Percentiles rank a stretch among this genome's conserved stretches.
Evolutionary conservation across 2,329 filamentous ascomycete species (phyloP).

Genomic region (Huntiella moniliformis): DNA sequence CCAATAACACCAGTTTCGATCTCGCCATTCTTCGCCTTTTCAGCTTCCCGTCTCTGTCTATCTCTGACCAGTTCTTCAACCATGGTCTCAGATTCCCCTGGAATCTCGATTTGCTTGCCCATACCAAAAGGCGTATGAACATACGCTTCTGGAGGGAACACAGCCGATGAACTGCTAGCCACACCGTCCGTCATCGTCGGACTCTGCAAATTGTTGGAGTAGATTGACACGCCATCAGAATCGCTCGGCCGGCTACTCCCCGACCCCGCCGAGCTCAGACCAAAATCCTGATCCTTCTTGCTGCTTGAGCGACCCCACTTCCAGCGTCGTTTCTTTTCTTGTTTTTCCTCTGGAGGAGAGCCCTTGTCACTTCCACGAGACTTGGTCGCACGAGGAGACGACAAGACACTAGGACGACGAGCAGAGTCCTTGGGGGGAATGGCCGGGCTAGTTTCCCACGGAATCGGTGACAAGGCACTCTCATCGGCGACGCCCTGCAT

Average conservation of each 20-base stretch:
- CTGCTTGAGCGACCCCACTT: conserved; percentile 8
- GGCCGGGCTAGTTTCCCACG: conserved; percentile 3
- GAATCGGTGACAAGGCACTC: conserved; percentile 1
- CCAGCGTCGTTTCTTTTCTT: conserved; percentile 7
- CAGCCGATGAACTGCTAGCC: background rate
- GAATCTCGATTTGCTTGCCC: background rate
- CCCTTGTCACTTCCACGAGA: background rate
- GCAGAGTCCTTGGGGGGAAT: background rate
- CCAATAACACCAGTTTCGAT: conserved; percentile 33
- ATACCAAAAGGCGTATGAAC: background rate
- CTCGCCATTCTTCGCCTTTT: conserved; percentile 19
- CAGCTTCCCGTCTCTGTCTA: conserved; percentile 4
- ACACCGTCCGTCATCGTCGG: background rate
- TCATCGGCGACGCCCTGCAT: conserved; percentile 6
- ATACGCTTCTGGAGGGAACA: background rate
- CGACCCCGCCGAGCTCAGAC: conserved; percentile 1
- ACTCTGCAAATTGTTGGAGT: background rate
- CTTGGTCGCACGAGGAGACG: background rate
- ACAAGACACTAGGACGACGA: background rate
- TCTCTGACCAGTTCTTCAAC: conserved; percentile 8
- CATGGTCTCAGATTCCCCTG: background rate
- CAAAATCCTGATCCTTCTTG: conserved; percentile 2
- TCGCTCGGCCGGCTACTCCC: conserved; percentile 1
- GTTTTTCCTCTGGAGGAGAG: background rate
- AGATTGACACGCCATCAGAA: background rate